Conservation (phyloP, 164 flowering plant genomes). For the Chimonanthus praecox region DNA sequence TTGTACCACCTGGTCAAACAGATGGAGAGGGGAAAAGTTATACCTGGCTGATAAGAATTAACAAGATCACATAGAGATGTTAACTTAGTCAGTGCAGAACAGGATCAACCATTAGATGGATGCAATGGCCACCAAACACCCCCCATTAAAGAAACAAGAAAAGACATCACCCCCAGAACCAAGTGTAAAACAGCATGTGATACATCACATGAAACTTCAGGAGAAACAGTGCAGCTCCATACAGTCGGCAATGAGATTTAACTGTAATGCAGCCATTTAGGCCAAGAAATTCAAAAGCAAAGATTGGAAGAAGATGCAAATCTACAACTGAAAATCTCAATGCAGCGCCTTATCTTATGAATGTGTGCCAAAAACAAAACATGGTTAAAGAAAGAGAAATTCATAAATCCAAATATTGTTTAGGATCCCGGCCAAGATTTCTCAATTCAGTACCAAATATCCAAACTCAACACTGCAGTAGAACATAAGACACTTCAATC, state of each 20-base stretch:
- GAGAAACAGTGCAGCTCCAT: not conserved
- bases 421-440: not conserved
- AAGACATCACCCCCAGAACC: not conserved
- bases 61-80: not conserved
- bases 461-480: no score
- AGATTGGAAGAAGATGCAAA: no score
- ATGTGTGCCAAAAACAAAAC: no score
- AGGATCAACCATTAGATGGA: not conserved
- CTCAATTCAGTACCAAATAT: not conserved
- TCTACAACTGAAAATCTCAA: no score
- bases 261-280: not conserved
- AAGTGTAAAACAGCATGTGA: not conserved
- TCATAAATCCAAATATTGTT: no score
- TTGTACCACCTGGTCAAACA: conserved; percentile 71
- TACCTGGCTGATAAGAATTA: not conserved
- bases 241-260: not conserved
- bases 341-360: no score
- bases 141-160: not conserved
- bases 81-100: not conserved
- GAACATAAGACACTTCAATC: no score
- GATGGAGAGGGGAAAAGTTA: not conserved
- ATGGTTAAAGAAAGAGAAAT: no score
- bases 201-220: not conserved
- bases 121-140: not conserved
- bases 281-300: no score